Evolutionary conservation across 768 basidiomycete genomes (phyloP).

Genomic region (Mycena amicta): DNA sequence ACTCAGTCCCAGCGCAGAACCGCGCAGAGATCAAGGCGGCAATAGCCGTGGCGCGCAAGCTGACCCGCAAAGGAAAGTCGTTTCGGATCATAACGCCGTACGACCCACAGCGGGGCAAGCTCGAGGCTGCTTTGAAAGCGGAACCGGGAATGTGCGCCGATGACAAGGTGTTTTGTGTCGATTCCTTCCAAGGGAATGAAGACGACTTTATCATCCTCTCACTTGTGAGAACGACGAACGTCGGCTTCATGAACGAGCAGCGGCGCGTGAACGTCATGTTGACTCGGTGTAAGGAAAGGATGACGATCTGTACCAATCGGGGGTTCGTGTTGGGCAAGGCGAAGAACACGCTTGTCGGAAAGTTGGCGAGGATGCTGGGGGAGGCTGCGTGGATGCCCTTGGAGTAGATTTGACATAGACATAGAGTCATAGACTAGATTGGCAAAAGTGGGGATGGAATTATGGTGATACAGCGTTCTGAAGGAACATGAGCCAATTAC

Average conservation of each 20-base stretch:
- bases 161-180: conserved; percentile 74
- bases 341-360: conserved; percentile 34
- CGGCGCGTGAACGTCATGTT: conserved; percentile 81
- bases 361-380: conserved; percentile 29
- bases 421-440: too few species aligned
- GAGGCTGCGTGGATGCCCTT: conserved; percentile 19
- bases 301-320: conserved; percentile 63
- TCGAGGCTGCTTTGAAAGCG: conserved; percentile 54
- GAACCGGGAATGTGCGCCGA: conserved; percentile 52
- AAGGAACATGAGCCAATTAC: too few species aligned
- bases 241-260: conserved; percentile 62
- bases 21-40: conserved; percentile 48
- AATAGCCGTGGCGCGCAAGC: conserved; percentile 42
- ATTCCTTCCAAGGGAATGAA: conserved; percentile 85
- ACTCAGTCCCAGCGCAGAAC: conserved; percentile 45
- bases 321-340: conserved; percentile 49
- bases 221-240: conserved; percentile 58
- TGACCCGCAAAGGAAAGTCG: conserved; percentile 41
- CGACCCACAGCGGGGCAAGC: conserved; percentile 60
- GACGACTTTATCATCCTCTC: conserved; percentile 75
- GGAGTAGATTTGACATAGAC: not conserved
- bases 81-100: conserved; percentile 76
- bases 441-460: too few species aligned
- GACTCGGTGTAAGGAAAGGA: conserved; percentile 66
- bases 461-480: too few species aligned